phyloP scores from a whole-genome alignment of 805 yeast genomes.

The Starmerella davenportii region DNA sequence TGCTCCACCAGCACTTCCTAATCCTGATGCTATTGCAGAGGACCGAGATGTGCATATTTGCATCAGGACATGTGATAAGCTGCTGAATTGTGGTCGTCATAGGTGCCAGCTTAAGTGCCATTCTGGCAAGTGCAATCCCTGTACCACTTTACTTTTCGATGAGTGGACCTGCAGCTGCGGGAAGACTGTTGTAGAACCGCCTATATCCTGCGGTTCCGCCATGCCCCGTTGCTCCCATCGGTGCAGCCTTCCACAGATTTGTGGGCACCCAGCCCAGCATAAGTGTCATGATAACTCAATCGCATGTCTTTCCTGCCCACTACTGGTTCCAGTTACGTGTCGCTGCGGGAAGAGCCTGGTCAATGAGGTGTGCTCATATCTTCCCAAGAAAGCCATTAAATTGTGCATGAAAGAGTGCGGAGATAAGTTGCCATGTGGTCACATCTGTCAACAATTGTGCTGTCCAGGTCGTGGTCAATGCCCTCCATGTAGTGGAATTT shows the following conservation, averaged over 20 bases:
- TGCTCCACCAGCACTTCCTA: neutral
- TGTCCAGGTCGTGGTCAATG: constrained; percentile 5
- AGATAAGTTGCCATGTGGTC: constrained; percentile 7
- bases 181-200: constrained; percentile 17
- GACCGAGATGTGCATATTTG: neutral
- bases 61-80: neutral
- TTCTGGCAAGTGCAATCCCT: constrained; percentile 20
- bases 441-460: constrained; percentile 5
- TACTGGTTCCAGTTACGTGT: constrained; percentile 34
- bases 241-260: constrained; percentile 17
- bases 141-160: constrained; percentile 18
- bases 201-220: constrained; percentile 19
- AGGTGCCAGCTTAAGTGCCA: constrained; percentile 15
- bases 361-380: neutral
- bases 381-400: neutral
- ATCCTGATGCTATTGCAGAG: neutral
- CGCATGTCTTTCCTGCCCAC: constrained; percentile 11
- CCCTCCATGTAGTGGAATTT: constrained; percentile 4
- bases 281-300: constrained; percentile 7
- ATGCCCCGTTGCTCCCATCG: constrained; percentile 16
- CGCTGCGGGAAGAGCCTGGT: constrained; percentile 34
- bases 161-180: constrained; percentile 22
- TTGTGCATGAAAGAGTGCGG: neutral
- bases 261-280: constrained; percentile 20
- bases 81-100: constrained; percentile 2